Conservation (phyloP, 257 asterid genomes). For the Solanum corneliomulleri region DNA sequence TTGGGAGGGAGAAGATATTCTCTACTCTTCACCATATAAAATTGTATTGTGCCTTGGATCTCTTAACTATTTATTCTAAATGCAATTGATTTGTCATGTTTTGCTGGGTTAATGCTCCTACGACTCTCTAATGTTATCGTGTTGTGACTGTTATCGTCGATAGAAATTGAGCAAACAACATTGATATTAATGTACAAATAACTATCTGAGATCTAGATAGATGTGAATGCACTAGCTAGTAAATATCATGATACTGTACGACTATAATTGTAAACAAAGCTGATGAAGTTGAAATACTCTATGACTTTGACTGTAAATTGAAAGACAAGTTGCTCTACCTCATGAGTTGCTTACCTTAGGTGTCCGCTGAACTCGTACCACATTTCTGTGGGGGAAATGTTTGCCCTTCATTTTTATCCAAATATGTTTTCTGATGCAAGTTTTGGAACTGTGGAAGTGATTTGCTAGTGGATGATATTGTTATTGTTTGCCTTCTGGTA, state of each 20-base stretch:
- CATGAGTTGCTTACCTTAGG: neutral
- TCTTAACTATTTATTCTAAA: neutral
- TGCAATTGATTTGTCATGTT: neutral
- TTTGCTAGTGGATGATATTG: too few relatives aligned
- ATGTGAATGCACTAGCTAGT: too few relatives aligned
- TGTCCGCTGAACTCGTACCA: neutral
- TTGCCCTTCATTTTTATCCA: neutral
- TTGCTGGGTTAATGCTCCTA: neutral
- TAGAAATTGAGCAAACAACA: neutral
- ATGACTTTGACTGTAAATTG: too few relatives aligned
- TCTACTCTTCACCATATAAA: neutral
- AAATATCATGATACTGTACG: neutral
- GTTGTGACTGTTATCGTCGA: too few relatives aligned
- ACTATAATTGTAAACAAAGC: neutral
- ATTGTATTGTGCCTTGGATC: neutral
- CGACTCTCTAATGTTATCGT: too few relatives aligned
- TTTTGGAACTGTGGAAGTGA: too few relatives aligned
- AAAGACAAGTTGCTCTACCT: too few relatives aligned
- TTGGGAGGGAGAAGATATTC: too few relatives aligned
- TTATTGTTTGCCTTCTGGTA: too few relatives aligned
- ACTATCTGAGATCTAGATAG: too few relatives aligned
- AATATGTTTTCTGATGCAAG: neutral
- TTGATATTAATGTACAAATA: neutral
- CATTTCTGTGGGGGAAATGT: neutral
- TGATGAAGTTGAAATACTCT: too few relatives aligned